A percentile compares a stretch with the other conserved stretches of the same genome.
phyloP scores from a whole-genome alignment of 805 yeast species.

The Metschnikowia colocasiae region DNA sequence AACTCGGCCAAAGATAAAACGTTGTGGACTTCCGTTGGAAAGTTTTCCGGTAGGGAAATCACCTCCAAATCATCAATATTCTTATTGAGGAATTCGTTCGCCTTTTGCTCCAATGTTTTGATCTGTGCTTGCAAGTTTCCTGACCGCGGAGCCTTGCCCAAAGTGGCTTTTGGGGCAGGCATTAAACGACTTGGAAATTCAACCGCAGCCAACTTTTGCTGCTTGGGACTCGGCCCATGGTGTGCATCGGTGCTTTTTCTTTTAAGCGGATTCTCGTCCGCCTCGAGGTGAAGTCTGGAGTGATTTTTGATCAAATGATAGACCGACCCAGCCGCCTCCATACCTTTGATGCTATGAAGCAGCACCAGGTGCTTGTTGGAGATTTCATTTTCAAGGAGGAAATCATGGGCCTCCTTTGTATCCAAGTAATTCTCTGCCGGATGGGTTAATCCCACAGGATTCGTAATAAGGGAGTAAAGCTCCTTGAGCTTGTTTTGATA shows the following conservation, averaged over 20 bases:
- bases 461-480: slow-evolving; percentile 17
- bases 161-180: not conserved
- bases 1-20: slow-evolving; percentile 74
- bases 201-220: slow-evolving; percentile 5
- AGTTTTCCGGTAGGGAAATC: slow-evolving; percentile 40
- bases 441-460: slow-evolving; percentile 14
- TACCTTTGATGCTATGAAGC: slow-evolving; percentile 3
- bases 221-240: not conserved
- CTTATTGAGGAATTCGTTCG: slow-evolving; percentile 23
- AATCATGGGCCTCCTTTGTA: slow-evolving; percentile 8
- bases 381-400: slow-evolving; percentile 11
- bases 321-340: slow-evolving; percentile 4
- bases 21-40: slow-evolving; percentile 37
- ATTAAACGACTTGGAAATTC: slow-evolving; percentile 12
- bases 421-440: not conserved
- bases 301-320: slow-evolving; percentile 1
- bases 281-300: not conserved
- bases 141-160: not conserved
- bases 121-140: slow-evolving; percentile 20
- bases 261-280: slow-evolving; percentile 1
- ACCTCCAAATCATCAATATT: slow-evolving; percentile 33
- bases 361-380: slow-evolving; percentile 7
- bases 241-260: not conserved
- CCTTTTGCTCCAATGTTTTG: slow-evolving; percentile 21
- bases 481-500: slow-evolving; percentile 14